Base-by-base conservation (phyloP, 2,329 filamentous ascomycete genomes). In the Penicillium sp. region DNA sequence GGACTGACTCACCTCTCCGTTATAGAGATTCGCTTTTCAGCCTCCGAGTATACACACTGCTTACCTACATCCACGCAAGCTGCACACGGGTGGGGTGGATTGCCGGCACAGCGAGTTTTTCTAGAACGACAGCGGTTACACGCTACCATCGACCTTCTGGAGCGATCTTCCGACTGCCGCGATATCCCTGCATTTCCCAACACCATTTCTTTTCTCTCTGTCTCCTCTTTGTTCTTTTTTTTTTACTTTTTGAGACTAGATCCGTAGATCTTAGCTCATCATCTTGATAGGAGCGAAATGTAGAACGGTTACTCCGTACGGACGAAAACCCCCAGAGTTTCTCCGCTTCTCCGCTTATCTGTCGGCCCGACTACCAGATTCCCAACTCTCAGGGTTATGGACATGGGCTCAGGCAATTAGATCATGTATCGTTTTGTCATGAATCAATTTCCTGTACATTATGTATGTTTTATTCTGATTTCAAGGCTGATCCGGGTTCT, bases 61-160 rank as follows among this genome's bases (percentile, higher is more conserved):
- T 66, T 65, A 1, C 67, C 68, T 1, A 56, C 67, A 45, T 71
- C 70, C 30, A 67, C 64, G 41, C 70, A 73, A 9, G 68, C 65
- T 23, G 66, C 63, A 48, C 72, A 74, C 4, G 69, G 69, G n/a
- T 64, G 60, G 2, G 71, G 72, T 11, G 70, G 68, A 39, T 56
- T 69, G 7, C 71, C 70, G 26, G 63, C 64, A 50, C 72, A 74
- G 48, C 70, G 68, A 8, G 68, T 71, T 52, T 74, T 74, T 35
- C 71, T 61, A 40, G 57, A 62, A 27, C 70, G 67, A 53, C 72
- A 74, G 43, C 71, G 71, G 59, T 73, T 71, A 59, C 72, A 69
- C 62, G 67, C 67, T 54, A 70, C 64, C 56, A 66, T 63, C 13
- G 67, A 69, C 18, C 67, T 59, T 42, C 59, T 55, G 11, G 61